A percentile compares a stretch with the other conserved stretches of the same genome.
phyloP scores from a whole-genome alignment of 768 basidiomycete species.

The Leccinum pellstonianum region DNA sequence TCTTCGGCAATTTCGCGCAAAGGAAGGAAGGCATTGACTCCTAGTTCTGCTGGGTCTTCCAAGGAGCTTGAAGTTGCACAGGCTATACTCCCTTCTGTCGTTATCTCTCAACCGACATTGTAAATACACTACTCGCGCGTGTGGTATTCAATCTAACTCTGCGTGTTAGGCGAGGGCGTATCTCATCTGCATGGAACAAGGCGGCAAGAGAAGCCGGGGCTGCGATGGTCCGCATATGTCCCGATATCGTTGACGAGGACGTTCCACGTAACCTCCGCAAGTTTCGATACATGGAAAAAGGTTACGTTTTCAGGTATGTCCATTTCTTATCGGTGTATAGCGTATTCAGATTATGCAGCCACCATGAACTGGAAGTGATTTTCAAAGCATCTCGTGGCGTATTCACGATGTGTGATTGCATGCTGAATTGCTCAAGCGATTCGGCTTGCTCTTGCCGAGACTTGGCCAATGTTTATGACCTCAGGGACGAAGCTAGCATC shows the following conservation, averaged over 20 bases:
- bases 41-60: slow-evolving; percentile 17
- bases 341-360: slow-evolving; percentile 16
- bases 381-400: slow-evolving; percentile 32
- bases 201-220: slow-evolving; percentile 28
- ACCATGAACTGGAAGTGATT: slow-evolving; percentile 12
- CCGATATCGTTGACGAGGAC: slow-evolving; percentile 35
- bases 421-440: slow-evolving; percentile 31
- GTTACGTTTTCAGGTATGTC: slow-evolving; percentile 47
- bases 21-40: slow-evolving; percentile 1
- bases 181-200: slow-evolving; percentile 33
- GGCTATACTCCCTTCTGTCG: slow-evolving; percentile 15
- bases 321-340: background rate
- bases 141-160: slow-evolving; percentile 4
- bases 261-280: slow-evolving; percentile 41
- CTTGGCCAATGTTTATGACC: slow-evolving; percentile 39
- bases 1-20: slow-evolving; percentile 8
- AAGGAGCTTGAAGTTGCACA: background rate
- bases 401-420: slow-evolving; percentile 48
- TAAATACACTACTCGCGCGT: slow-evolving; percentile 3
- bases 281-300: slow-evolving; percentile 55
- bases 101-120: slow-evolving; percentile 24
- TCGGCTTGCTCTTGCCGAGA: slow-evolving; percentile 49
- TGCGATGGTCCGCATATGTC: slow-evolving; percentile 34
- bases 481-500: slow-evolving; percentile 20
- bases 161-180: slow-evolving; percentile 21